Evolutionary conservation across 192 early-diverging fungal species (phyloP), one percentile per base, ranked within the genome.

Genomic region (Mortierella hygrophila): DNA sequence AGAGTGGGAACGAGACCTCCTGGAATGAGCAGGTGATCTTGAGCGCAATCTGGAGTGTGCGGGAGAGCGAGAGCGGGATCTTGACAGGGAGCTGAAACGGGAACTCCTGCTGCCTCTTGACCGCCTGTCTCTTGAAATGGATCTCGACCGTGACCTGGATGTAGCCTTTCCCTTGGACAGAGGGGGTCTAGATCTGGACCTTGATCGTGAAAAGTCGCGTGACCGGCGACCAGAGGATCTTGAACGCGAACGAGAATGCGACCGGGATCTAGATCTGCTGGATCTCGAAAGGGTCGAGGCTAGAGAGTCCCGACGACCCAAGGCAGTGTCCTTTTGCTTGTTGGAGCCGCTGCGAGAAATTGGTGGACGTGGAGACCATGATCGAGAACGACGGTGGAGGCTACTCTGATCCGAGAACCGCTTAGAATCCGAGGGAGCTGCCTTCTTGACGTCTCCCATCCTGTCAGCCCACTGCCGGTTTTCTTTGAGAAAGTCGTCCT

Each of bases 381-480:
- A 86, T 16, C 79, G 78, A 5, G 84, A 86, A 54, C 79, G 84
- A 47, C 83, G 83, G 44, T 68, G 78, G 20, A 68, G 52, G 52
- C 68, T 70, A 18, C 76, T 73, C 9, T 75, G 77, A 63, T 84
- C 77, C 15, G 82, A 83, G 35, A 74, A 26, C 18, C 82, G 82
- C 72, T 83, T 78, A 15, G 60, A 65, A 32, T 65, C 60, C 4
- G 60, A 26, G 0, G 57, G 57, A 29, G 29, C 9, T 65, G 29
- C 60, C 60, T 65, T 65, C 40, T 32, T 47, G 20, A 37, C 55
- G 13, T 73, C 52, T 16, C 35, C 38, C 11, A 55, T 74, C 60
- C 18, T 68, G 6, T 70, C 70, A 15, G 57, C 49, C 65, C 54
- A 65, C 8, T 68, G 49, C 20, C 57, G 18, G 54, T 76, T 82